A percentile compares a stretch with the other conserved stretches of the same genome.
phyloP scores from a whole-genome alignment of 805 yeast genomes.

The Candida gorgasii region DNA sequence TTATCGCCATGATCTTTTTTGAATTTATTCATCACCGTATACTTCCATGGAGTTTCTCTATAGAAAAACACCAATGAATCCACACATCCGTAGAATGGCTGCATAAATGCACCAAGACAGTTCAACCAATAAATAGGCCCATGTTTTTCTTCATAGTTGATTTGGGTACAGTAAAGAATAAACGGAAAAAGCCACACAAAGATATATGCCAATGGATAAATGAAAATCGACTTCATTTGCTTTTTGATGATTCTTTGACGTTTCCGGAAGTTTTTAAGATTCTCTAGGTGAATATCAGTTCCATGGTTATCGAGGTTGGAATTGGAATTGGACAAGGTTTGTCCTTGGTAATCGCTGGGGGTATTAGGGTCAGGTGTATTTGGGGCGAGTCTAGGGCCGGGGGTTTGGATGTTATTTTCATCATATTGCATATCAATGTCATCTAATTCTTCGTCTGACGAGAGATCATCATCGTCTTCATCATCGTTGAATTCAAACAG shows the following conservation, averaged over 20 bases:
- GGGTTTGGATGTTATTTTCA: constrained; percentile 11
- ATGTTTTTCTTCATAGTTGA: constrained; percentile 45
- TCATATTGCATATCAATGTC: constrained; percentile 25
- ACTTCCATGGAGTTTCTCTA: constrained; percentile 79
- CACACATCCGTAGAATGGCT: constrained; percentile 77
- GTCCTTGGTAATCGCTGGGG: constrained; percentile 1
- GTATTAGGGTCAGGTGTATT: not conserved
- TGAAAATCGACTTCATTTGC: constrained; percentile 76
- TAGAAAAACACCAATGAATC: constrained; percentile 74
- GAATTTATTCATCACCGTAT: constrained; percentile 41
- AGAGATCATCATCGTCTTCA: constrained; percentile 26
- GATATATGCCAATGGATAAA: constrained; percentile 82
- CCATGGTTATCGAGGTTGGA: constrained; percentile 9
- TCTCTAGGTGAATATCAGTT: constrained; percentile 54
- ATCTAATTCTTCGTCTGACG: constrained; percentile 19
- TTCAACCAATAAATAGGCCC: constrained; percentile 65
- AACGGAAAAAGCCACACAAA: constrained; percentile 83
- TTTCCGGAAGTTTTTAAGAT: constrained; percentile 58
- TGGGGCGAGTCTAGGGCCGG: not conserved
- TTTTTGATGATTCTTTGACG: constrained; percentile 68
- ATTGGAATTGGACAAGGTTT: not conserved
- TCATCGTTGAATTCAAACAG: constrained; percentile 21
- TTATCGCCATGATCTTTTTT: constrained; percentile 32
- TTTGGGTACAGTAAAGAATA: constrained; percentile 59
- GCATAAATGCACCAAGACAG: constrained; percentile 70